Evolutionary conservation across 257 asterid species (phyloP).

Genomic region (Ajuga chamaepitys): DNA sequence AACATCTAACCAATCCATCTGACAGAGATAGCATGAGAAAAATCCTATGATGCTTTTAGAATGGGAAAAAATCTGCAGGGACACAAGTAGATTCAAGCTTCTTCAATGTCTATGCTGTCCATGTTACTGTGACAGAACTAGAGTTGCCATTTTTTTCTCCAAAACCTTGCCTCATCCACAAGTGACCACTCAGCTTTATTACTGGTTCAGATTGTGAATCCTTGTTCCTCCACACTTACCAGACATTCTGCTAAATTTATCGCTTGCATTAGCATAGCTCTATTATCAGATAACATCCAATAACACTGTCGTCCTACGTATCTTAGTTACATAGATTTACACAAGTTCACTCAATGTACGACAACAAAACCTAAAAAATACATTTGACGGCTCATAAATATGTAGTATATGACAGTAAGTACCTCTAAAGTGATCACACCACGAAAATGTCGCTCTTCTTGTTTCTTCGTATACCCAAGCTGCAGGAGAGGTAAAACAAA

Average conservation of each 20-base stretch:
- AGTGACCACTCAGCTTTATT: not conserved
- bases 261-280: not conserved
- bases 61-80: no score
- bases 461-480: slow-evolving; percentile 98
- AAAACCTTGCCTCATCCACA: not conserved
- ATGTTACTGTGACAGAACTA: not conserved
- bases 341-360: not conserved
- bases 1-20: not conserved
- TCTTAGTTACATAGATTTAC: not conserved
- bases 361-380: not conserved
- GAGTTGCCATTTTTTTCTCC: not conserved
- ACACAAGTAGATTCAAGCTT: not conserved
- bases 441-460: slow-evolving; percentile 92
- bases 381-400: not conserved
- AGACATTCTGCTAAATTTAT: not conserved
- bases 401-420: not conserved
- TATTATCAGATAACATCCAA: not conserved
- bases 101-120: not conserved
- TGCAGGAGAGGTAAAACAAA: slow-evolving; percentile 28
- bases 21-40: not conserved
- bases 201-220: not conserved
- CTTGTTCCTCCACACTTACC: not conserved
- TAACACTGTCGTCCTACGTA: not conserved
- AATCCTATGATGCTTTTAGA: not conserved
- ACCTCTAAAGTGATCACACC: slow-evolving; percentile 96